Evolutionary conservation across 495 filamentous ascomycete genomes (phyloP), one percentile per base, ranked within the genome.

Genomic region (Margaritispora aquatica): DNA sequence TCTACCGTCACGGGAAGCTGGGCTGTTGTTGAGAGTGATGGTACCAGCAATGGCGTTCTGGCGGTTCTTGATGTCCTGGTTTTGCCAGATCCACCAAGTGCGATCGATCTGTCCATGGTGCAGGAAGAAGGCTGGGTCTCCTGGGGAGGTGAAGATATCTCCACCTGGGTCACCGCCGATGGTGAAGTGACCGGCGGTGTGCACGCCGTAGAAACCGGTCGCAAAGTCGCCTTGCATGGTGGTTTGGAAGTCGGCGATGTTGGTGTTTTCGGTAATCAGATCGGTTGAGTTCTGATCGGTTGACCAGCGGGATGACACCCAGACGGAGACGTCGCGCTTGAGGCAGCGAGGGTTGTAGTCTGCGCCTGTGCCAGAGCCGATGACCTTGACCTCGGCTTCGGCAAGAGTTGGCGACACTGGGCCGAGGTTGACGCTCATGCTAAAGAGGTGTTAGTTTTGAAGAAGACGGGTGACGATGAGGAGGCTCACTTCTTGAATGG

Each of bases 61-160:
- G 4, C 85, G 71, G 34, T 73, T 72, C 56, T 65, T 54, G 20
- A 73, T 67, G 63, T 89, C 78, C 55, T 80, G 66, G 55, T 77
- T 82, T 71, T 91, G 87, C 62, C 62, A 64, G 51, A 67, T 64
- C 54, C 55, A 64, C 62, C 62, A 67, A 0, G 51, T 51, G 15
- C 65, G 50, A 36, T 67, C 65, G 29, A 67, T 64, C 21, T 59
- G 50, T 15, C 19, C 58, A 41, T 67, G 65, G 44, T 67, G 65
- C 13, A 86, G 75, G 66, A 73, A 90, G 71, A 90, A 90, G 10
- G 74, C 78, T 8, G 86, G 86, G 60, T 90, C 87, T 17, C 84
- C 82, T 1, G 84, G 79, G 26, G 77, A 82, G 20, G 73, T 75
- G 61, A 76, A 87, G 34, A 83, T 65, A 68, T 88, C 85, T 1